Base-by-base conservation (phyloP, 176 grass and related monocot genomes). In the Bolboschoenus planiculmis region DNA sequence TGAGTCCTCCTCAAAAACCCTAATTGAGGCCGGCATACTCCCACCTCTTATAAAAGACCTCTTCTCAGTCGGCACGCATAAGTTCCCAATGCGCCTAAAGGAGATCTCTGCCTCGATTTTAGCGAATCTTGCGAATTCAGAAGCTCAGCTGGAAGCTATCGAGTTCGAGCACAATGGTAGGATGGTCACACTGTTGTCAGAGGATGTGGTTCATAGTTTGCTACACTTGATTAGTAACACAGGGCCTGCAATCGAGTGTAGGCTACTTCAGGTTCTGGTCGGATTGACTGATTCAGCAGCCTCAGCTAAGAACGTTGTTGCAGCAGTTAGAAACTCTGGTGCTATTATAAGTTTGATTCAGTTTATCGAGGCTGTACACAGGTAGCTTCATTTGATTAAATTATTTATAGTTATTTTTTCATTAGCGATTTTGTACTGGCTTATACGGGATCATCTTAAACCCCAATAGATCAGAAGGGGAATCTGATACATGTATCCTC, bases 181-280 rank as follows among this genome's bases (percentile, higher is more conserved):
- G n/a, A 79, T 71, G 54, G 79, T 82, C 56, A 97, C 91, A 21
- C 83, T 97, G 37, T 54, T 89, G 39, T 94, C 89, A 29, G 94
- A 97, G 79, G 83, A 87, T 2, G 80, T 97, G 13, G 79, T 97
- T 44, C 91, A 92, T 78, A 90, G 88, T 84, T 87, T 94, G 75
- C 84, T 97, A 66, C 88, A 92, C 75, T 90, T 94, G 15, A 97
- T 94, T 82, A 94, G 90, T 88, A 97, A 90, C 80, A 90, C 90
- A 0, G 94, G 94, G 57, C 88, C 91, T 0, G 80, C 88, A 67
- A 92, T 94, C 27, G 91, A 94, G 54, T 84, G 85, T 81, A 89
- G 79, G 71, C 80, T 97, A 58, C 91, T 97, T 84, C 89, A 81
- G 72, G 88, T 94, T 78, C 86, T 97, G 6, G 94, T 90, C 15